Evolutionary conservation across 306 rosid genomes (phyloP).

Genomic region (Carpinus fangiana): DNA sequence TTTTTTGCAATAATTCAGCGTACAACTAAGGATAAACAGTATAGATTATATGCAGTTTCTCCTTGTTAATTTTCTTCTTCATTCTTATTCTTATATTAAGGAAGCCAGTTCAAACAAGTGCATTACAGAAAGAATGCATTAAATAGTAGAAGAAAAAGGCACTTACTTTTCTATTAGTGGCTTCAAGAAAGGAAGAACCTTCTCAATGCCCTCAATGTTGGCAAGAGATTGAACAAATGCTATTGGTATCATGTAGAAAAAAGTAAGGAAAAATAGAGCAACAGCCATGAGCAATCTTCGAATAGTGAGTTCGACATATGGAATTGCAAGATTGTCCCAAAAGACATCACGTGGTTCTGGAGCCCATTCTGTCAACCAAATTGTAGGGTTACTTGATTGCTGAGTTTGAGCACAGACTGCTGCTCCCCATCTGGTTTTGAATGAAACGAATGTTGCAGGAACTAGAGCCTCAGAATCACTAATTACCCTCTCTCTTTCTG

Average conservation of each 20-base stretch:
- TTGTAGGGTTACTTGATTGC: conserved; percentile 72
- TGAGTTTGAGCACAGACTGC: conserved; percentile 96
- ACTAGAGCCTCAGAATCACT: conserved; percentile 60
- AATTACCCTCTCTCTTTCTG: conserved; percentile 63
- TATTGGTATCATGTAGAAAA: conserved; percentile 88
- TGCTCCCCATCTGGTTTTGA: conserved; percentile 87
- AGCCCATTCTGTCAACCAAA: conserved; percentile 98
- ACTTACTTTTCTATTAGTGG: conserved; percentile 66
- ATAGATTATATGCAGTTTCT: neutral
- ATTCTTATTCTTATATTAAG: neutral
- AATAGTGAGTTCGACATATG: conserved; percentile 67
- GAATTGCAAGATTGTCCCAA: conserved; percentile 90
- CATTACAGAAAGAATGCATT: conserved; percentile 1
- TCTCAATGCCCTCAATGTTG: conserved; percentile 72
- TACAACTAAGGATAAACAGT: neutral
- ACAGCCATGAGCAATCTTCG: conserved; percentile 63
- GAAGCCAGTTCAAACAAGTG: neutral
- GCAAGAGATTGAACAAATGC: conserved; percentile 92
- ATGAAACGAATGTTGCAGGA: conserved; percentile 95
- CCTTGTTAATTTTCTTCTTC: neutral
- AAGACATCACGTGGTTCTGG: conserved; percentile 84
- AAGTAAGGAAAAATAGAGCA: conserved; percentile 58
- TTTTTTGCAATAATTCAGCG: neutral
- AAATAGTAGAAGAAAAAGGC: conserved; percentile 23
- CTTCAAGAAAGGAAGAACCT: conserved; percentile 79